Conservation (phyloP, 2,329 filamentous ascomycete species). For the Scedosporium apiospermum region DNA sequence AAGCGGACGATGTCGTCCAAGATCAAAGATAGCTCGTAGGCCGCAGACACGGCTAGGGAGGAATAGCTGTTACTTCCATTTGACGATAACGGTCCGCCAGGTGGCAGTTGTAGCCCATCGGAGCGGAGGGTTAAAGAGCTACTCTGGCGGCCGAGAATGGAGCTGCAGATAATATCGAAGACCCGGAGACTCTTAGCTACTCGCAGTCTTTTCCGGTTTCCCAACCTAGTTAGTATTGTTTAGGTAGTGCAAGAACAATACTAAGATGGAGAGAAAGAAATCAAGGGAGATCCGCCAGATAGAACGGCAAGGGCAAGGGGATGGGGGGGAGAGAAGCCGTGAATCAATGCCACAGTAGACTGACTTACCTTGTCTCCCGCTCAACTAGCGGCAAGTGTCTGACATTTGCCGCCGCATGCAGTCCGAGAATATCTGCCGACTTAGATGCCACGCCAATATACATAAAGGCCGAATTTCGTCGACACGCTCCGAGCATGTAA, state of each 20-base stretch:
- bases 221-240: background rate
- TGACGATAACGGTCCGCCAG: conserved; percentile 1
- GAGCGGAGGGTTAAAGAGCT: conserved; percentile 1
- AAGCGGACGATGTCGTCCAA: conserved; percentile 7
- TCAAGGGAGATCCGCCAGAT: too few relatives aligned
- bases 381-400: conserved; percentile 5
- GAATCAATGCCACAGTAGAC: background rate
- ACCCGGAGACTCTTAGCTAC: conserved; percentile 14
- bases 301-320: too few relatives aligned
- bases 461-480: conserved; percentile 47
- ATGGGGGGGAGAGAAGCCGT: too few relatives aligned
- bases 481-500: conserved; percentile 47
- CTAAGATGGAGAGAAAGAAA: too few relatives aligned
- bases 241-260: too few relatives aligned
- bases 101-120: background rate
- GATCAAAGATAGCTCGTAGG: conserved; percentile 8
- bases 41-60: conserved; percentile 4
- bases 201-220: conserved; percentile 7
- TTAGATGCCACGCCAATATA: conserved; percentile 45
- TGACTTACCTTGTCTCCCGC: conserved; percentile 7
- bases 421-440: conserved; percentile 39
- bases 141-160: conserved; percentile 10
- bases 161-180: conserved; percentile 11
- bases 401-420: conserved; percentile 26
- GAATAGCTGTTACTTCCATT: background rate